Base-by-base conservation (phyloP, 768 basidiomycete species). In the Leucocoprinus sp. region DNA sequence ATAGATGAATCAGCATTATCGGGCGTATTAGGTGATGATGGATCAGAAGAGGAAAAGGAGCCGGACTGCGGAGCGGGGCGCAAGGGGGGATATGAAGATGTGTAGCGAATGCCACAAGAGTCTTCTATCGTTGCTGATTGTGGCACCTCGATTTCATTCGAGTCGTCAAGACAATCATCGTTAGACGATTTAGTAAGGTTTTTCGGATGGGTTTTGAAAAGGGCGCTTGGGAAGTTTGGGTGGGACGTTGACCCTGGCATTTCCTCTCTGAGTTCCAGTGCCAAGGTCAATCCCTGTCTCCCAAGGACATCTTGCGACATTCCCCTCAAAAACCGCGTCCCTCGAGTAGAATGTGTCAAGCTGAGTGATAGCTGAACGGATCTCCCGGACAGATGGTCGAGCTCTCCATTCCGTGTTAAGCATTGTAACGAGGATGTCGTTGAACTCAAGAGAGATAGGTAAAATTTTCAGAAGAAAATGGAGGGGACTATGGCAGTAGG, bases 391-490 rank as follows among this genome's bases (percentile, higher is more conserved):
- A 1, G 70, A 78, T 70, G 71, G 63, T 45, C 60, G 75, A 56
- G 61, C 72, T 63, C 57, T 64, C 66, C 85, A 88, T 60, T 90
- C 78, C 46, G 86, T 64, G 22, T 78, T 71, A 45, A 93, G 77
- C 64, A 88, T 78, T 46, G 78, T 77, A 39, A 80, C 73, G 34
- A 93, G 75, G 41, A 93, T 71, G 28, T 72, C 70, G 66, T 92
- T 88, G 42, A 84, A 70, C 54, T 82, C 76, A 3, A 65, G 57
- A 4, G 88, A 91, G 50, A 93, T 80, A 9, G 90, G 90, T 21
- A 92, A 79, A 55, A 89, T 84, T 40, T 77, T 77, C 19, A 82
- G 82, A n/a, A 98, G 77, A 69, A 95, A 95, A 51, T 78, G 74
- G 11, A 59, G 50, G 26, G 87, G 86, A 53, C 89, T 78, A 52